Conservation (phyloP, 371 early-diverging fungal species). For the Rhizopus delemar region DNA sequence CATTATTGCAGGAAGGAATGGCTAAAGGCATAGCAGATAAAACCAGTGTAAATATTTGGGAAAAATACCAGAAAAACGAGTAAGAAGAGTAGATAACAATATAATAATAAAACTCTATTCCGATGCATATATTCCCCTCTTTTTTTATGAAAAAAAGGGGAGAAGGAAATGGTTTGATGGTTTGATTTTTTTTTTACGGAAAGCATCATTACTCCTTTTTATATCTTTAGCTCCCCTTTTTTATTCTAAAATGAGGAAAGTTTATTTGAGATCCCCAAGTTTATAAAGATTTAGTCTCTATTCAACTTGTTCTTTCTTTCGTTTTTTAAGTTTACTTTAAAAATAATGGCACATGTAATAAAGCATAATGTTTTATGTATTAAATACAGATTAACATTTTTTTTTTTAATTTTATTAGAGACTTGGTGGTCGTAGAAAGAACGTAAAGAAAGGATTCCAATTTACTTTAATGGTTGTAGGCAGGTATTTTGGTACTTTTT, state of each 20-base stretch:
- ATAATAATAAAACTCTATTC: not conserved
- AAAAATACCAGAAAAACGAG: slow-evolving; percentile 3
- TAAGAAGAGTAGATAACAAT: not conserved
- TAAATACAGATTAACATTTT: not conserved
- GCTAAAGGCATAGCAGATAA: slow-evolving; percentile 14
- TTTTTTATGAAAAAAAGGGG: not conserved
- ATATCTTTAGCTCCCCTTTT: not conserved
- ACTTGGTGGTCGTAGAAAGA: slow-evolving; percentile 84
- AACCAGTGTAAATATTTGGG: slow-evolving; percentile 16
- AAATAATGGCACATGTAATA: slow-evolving; percentile 23
- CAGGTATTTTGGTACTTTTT: slow-evolving; percentile 38
- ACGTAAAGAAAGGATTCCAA: slow-evolving; percentile 92
- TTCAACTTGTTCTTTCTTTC: not conserved
- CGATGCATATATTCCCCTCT: not conserved
- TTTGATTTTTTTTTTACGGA: not conserved
- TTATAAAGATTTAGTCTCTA: no score
- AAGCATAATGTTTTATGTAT: not conserved
- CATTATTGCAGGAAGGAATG: slow-evolving; percentile 10
- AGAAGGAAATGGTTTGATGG: not conserved
- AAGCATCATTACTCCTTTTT: slow-evolving; percentile 3
- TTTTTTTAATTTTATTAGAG: slow-evolving; percentile 28
- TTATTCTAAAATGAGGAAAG: slow-evolving; percentile 1
- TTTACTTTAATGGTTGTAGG: slow-evolving; percentile 98
- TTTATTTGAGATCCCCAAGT: not conserved
- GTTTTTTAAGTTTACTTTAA: not conserved